Evolutionary conservation across 768 basidiomycete genomes (phyloP).

Genomic region (Russula sp.): DNA sequence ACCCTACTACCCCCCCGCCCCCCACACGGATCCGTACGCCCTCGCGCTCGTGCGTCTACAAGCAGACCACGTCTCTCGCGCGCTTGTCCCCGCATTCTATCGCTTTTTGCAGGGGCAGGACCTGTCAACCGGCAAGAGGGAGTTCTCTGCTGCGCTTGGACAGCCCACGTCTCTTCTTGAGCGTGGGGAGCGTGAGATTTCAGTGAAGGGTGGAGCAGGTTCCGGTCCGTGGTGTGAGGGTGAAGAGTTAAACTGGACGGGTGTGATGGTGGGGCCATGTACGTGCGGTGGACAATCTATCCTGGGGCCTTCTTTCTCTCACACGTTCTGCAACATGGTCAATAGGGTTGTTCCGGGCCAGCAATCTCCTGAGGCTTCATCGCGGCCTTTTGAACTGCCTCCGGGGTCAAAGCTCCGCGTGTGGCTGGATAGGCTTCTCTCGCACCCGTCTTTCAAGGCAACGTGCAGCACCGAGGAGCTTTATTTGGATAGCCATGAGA

Average conservation of each 20-base stretch:
- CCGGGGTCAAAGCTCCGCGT: no score
- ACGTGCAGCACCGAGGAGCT: conserved; percentile 66
- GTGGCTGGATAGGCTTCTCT: conserved; percentile 38
- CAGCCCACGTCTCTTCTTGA: not conserved
- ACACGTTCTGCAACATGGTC: not conserved
- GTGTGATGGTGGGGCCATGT: conserved; percentile 71
- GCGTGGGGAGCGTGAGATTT: no score
- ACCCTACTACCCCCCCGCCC: conserved; percentile 46
- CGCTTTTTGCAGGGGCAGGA: conserved; percentile 70
- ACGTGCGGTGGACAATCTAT: conserved; percentile 19
- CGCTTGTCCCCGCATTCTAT: conserved; percentile 66
- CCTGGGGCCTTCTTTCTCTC: conserved; percentile 2
- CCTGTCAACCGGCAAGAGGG: not conserved
- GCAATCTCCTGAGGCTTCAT: conserved; percentile 57
- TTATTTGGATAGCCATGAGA: conserved; percentile 71
- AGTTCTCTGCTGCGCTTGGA: not conserved
- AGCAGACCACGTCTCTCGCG: conserved; percentile 59
- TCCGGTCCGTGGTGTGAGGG: conserved; percentile 55
- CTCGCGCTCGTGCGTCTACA: conserved; percentile 63
- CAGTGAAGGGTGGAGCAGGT: not conserved
- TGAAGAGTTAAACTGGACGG: conserved; percentile 25
- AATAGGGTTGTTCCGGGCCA: conserved; percentile 63
- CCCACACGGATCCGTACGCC: conserved; percentile 51
- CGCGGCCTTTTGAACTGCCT: conserved; percentile 54
- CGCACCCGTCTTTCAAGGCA: conserved; percentile 54